A percentile compares a stretch with the other conserved stretches of the same genome.
Conservation (phyloP, 208 protist species). For the Zelonia costaricensis region DNA sequence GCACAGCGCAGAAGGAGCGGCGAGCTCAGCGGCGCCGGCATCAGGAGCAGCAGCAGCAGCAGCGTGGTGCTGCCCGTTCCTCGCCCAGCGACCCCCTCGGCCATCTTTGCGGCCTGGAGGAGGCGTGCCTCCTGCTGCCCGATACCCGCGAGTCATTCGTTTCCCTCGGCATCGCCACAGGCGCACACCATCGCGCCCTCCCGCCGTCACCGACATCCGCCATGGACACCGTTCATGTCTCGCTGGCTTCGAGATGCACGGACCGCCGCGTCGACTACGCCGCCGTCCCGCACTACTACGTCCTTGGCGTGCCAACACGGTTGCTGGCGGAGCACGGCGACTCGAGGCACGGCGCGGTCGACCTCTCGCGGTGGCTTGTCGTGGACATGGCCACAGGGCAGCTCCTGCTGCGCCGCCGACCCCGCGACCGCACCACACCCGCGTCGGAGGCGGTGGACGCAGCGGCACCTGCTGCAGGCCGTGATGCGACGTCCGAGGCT, state of each 20-base stretch:
- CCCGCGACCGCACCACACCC: not conserved
- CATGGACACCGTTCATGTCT: slow-evolving; percentile 10
- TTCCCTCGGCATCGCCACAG: slow-evolving; percentile 18
- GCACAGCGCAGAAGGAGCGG: slow-evolving; percentile 14
- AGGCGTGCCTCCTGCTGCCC: slow-evolving; percentile 25
- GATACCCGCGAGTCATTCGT: slow-evolving; percentile 9
- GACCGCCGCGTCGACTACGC: slow-evolving; percentile 30
- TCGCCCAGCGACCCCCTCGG: not conserved
- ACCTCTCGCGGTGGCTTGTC: slow-evolving; percentile 26
- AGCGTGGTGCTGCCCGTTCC: not conserved
- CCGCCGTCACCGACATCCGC: not conserved
- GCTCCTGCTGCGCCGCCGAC: slow-evolving; percentile 25
- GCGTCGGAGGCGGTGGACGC: not conserved
- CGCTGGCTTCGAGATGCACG: slow-evolving; percentile 13
- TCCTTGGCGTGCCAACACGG: slow-evolving; percentile 31
- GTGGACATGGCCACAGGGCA: slow-evolving; percentile 31
- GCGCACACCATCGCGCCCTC: no score
- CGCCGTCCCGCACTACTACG: slow-evolving; percentile 17
- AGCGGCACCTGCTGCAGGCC: not conserved
- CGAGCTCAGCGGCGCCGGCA: not conserved
- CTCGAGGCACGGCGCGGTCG: not conserved
- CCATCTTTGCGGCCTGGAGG: slow-evolving; percentile 16
- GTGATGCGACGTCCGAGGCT: not conserved
- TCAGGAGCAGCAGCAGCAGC: not conserved
- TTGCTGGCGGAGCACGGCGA: no score